Evolutionary conservation across 164 flowering plant species (phyloP), one percentile per base, ranked within the genome.

Genomic region (Dillenia suffruticosa): DNA sequence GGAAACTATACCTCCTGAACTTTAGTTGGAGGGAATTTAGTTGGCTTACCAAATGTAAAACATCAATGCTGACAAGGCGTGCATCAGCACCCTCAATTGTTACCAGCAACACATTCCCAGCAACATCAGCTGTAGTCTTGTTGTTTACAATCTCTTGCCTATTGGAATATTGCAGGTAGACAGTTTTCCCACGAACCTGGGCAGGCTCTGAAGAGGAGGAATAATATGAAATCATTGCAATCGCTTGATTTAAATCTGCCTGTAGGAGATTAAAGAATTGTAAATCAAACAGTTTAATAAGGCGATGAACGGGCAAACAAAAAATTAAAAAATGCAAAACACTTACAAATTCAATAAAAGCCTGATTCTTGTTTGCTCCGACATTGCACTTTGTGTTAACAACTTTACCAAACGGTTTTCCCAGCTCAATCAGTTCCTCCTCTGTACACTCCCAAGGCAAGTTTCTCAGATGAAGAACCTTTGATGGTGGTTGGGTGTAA

Each of bases 131-230:
- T 11, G 93, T 70, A 46, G 93, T 85, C 78, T 89, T 94, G 76
- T 86, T 94, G 77, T 94, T 88, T 19, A 89, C 96, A 54, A 94
- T 91, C 78, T 94, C 98, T 71, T 89, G 95, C 77, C 98, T 76
- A 77, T 91, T 94, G 22, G 98, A 94, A 65, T 94, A 94, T 58
- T 89, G 99, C 61, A 91, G 69, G 72, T 94, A 94, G 57, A 91
- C 94, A 2, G 97, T 89, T 76, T 91, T 94, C 52, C 98, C 98
- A 16, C 97, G 86, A 44, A 91, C 88, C 78, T 94, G 99, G 67
- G 99, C 96, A 12, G 97, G 97, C 69, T 94, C 99, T 9, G 96
- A 88, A 9, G 99, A 89, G 17, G 99, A 86, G 40, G 97, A 96
- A 79, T 87, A 91, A 68, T 87, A 91, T 14, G 97, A 87, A 72